Evolutionary conservation across 1,284 basidiomycete species (phyloP).

Genomic region (Trichosporon sp.): DNA sequence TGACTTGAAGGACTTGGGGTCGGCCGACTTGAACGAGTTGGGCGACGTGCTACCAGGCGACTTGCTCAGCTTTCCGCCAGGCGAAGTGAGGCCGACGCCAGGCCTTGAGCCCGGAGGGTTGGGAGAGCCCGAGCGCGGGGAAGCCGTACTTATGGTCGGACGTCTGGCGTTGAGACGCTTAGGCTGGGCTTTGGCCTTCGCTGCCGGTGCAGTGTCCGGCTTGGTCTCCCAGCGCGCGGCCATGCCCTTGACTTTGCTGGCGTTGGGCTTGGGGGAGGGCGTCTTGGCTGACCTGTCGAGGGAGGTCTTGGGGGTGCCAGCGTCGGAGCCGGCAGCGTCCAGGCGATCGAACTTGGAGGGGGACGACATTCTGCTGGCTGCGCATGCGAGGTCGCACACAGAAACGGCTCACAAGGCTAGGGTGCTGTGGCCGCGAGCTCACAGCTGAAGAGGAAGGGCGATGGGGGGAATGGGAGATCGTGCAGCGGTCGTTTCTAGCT

Average conservation of each 20-base stretch:
- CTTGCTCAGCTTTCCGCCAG: background rate
- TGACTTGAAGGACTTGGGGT: background rate
- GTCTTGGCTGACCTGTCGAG: background rate
- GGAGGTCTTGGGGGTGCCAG: background rate
- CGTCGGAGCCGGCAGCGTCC: background rate
- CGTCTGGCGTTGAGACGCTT: constrained; percentile 2
- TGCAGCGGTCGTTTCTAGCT: background rate
- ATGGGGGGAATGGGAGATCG: background rate
- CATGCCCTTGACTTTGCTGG: constrained; percentile 17
- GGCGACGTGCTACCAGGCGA: constrained; percentile 4
- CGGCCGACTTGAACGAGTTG: constrained; percentile 9
- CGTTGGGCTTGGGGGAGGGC: background rate
- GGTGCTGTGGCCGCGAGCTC: background rate
- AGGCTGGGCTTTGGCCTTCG: constrained; percentile 1
- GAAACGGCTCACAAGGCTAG: background rate
- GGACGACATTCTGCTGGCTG: background rate
- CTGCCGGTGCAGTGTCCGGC: background rate
- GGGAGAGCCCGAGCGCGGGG: background rate
- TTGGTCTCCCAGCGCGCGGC: constrained; percentile 22
- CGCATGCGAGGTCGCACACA: background rate
- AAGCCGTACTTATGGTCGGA: background rate
- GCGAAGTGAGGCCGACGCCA: background rate
- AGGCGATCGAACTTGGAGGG: background rate
- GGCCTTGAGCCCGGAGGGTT: background rate
- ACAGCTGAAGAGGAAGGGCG: background rate